A percentile compares a stretch with the other conserved stretches of the same genome.
Evolutionary conservation across 2,329 filamentous ascomycete genomes (phyloP).

Genomic region (Fusarium aywerte): DNA sequence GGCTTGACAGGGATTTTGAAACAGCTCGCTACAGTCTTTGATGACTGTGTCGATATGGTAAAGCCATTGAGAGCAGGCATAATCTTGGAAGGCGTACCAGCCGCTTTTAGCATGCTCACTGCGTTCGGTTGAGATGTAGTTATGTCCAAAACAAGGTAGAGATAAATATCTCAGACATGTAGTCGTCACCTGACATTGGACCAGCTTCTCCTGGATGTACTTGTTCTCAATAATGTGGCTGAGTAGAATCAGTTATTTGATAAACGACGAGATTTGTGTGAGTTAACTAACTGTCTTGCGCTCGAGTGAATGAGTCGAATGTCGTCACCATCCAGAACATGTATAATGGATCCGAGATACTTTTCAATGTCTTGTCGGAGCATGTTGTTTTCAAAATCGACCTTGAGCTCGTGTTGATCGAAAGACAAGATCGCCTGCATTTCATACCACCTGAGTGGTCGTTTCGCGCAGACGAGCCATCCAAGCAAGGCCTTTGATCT

Average conservation of each 20-base stretch:
- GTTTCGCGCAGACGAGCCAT: slow-evolving; percentile 7
- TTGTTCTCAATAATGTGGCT: slow-evolving; percentile 1
- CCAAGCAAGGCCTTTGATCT: background rate
- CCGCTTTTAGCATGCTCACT: background rate
- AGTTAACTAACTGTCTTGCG: background rate
- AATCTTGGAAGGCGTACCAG: slow-evolving; percentile 14
- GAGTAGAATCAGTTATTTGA: fast-evolving
- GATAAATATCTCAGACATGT: background rate
- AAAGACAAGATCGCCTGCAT: slow-evolving; percentile 13
- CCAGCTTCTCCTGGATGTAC: background rate
- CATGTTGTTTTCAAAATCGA: slow-evolving; percentile 1
- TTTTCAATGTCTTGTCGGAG: background rate
- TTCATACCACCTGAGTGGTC: slow-evolving; percentile 9
- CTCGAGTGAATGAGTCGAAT: slow-evolving; percentile 6
- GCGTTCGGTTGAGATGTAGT: background rate
- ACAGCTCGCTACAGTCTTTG: background rate
- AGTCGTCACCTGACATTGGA: background rate
- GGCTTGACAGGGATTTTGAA: fast-evolving
- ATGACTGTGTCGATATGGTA: background rate
- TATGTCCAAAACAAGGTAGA: background rate
- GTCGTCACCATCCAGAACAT: background rate
- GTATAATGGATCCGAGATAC: slow-evolving; percentile 10
- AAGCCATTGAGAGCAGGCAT: slow-evolving; percentile 2
- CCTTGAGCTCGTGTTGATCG: fast-evolving
- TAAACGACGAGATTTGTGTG: fast-evolving